Conservation (phyloP, 2,329 filamentous ascomycete genomes). For the Stagonosporopsis cucurbitacearum region DNA sequence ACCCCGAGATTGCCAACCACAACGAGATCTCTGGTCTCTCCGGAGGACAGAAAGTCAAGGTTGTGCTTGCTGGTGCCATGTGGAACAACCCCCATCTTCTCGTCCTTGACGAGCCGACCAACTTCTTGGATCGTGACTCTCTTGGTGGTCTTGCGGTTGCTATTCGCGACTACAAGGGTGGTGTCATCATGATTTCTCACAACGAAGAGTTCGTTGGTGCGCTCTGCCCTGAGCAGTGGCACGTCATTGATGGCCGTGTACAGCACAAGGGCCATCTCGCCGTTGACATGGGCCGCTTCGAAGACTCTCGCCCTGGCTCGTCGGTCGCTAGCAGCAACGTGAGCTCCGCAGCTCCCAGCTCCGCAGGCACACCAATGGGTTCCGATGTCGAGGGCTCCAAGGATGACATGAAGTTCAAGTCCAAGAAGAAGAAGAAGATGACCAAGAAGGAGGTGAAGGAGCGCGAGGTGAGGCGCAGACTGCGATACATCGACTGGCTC, state of each 20-base stretch:
- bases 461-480: slow-evolving; percentile 80
- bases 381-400: slow-evolving; percentile 81
- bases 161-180: slow-evolving; percentile 97
- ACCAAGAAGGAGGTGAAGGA: slow-evolving; percentile 97
- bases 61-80: slow-evolving; percentile 94
- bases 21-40: slow-evolving; percentile 96
- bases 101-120: slow-evolving; percentile 97
- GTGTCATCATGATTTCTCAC: slow-evolving; percentile 99
- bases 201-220: slow-evolving; percentile 99
- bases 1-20: slow-evolving; percentile 98
- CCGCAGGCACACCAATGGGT: slow-evolving; percentile 71
- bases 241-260: slow-evolving; percentile 86
- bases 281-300: slow-evolving; percentile 81
- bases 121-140: slow-evolving; percentile 98
- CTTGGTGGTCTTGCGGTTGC: slow-evolving; percentile 96
- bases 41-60: slow-evolving; percentile 98
- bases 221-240: slow-evolving; percentile 95
- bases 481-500: slow-evolving; percentile 81
- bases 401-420: slow-evolving; percentile 83
- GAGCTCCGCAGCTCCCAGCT: slow-evolving; percentile 45
- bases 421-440: slow-evolving; percentile 98
- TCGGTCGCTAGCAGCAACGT: slow-evolving; percentile 59
- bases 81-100: slow-evolving; percentile 99
- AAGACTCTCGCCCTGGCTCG: slow-evolving; percentile 74
- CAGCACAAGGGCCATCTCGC: slow-evolving; percentile 81